These are phyloP conservation scores for Phialophora macrospora DNA, from an alignment of 2,329 filamentous ascomycete species.

Conservation along the genomic window DNA sequence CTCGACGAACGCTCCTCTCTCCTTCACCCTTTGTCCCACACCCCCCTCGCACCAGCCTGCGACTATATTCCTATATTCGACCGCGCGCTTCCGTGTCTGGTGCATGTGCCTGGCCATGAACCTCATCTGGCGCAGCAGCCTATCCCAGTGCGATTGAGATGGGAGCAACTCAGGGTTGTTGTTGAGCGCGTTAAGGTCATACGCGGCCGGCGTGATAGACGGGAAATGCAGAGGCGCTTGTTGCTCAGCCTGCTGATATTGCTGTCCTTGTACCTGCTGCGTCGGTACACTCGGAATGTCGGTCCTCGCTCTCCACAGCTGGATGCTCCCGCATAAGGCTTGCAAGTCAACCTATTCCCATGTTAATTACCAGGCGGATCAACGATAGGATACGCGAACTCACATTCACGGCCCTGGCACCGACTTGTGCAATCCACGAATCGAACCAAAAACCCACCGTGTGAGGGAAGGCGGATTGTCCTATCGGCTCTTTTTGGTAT, in stretches of 20 bases:
- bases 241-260: not conserved
- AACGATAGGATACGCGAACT: not conserved
- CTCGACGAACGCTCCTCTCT: conserved; percentile 16
- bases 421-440: conserved; percentile 22
- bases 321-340: conserved; percentile 20
- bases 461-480: conserved; percentile 16
- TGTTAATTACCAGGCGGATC: not conserved
- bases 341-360: conserved; percentile 16
- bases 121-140: conserved; percentile 20
- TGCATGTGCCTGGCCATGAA: conserved; percentile 19
- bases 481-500: not conserved
- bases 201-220: not conserved
- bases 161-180: conserved; percentile 5
- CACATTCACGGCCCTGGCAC: conserved; percentile 14
- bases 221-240: not conserved
- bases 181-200: not conserved
- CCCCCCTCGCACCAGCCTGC: conserved; percentile 26
- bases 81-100: conserved; percentile 19
- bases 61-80: conserved; percentile 15
- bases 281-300: conserved; percentile 10
- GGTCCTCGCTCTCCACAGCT: conserved; percentile 25
- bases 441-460: conserved; percentile 27
- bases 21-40: not conserved
- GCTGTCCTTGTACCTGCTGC: not conserved
- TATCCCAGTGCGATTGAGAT: conserved; percentile 18